phyloP scores from a whole-genome alignment of 2,329 filamentous ascomycete species.

The Penicillium sp. region DNA sequence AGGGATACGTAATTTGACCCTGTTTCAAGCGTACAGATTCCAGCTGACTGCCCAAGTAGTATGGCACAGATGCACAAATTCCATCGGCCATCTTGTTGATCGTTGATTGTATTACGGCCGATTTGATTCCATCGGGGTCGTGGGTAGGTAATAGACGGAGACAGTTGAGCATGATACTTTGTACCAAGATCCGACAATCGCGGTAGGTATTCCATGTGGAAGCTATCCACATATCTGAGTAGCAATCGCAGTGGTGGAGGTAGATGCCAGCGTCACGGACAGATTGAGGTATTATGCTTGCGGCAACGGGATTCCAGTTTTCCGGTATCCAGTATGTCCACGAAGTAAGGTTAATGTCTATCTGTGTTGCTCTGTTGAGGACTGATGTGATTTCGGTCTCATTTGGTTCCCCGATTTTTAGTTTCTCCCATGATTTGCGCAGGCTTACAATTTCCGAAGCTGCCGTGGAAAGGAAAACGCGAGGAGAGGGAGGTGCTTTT shows the following conservation, averaged over 20 bases:
- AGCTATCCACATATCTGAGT: slow-evolving; percentile 30
- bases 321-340: slow-evolving; percentile 27
- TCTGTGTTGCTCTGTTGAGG: slow-evolving; percentile 18
- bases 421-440: slow-evolving; percentile 22
- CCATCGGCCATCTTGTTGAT: slow-evolving; percentile 24
- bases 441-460: slow-evolving; percentile 26
- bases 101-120: slow-evolving; percentile 2
- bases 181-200: slow-evolving; percentile 28
- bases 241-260: slow-evolving; percentile 30
- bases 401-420: neutral
- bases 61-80: slow-evolving; percentile 30
- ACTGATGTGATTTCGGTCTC: slow-evolving; percentile 11
- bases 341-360: slow-evolving; percentile 23
- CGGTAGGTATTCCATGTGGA: slow-evolving; percentile 32
- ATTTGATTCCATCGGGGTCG: slow-evolving; percentile 3
- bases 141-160: slow-evolving; percentile 16
- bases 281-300: slow-evolving; percentile 25
- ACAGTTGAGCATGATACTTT: slow-evolving; percentile 29
- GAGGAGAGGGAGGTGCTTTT: slow-evolving; percentile 15
- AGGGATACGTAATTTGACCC: slow-evolving; percentile 25
- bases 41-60: slow-evolving; percentile 27
- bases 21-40: slow-evolving; percentile 22
- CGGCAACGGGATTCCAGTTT: slow-evolving; percentile 25
- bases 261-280: slow-evolving; percentile 29
- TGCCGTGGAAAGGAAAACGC: slow-evolving; percentile 19